Percentiles rank a stretch among this genome's conserved stretches.
Conservation (phyloP, 176 grass and related monocot species). For the Avena insularis region DNA sequence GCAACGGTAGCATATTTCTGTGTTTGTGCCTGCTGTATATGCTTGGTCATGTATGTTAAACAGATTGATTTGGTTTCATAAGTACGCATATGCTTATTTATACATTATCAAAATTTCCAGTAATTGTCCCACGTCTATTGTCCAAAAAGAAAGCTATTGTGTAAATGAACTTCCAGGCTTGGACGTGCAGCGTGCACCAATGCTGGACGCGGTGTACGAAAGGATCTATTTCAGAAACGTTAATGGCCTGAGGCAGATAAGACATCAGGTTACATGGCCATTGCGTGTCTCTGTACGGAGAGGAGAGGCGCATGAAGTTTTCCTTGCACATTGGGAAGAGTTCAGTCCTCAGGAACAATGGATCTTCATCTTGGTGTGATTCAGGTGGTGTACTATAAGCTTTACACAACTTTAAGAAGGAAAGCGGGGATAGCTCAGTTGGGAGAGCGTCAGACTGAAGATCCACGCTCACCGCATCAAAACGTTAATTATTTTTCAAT, state of each 20-base stretch:
- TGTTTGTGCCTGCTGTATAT: neutral
- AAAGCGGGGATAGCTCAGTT: constrained; percentile 91
- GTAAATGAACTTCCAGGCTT: constrained; percentile 8
- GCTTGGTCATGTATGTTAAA: neutral
- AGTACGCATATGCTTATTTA: neutral
- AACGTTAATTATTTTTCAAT: too few relatives aligned
- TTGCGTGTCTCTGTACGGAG: constrained; percentile 50
- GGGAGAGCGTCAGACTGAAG: constrained; percentile 96
- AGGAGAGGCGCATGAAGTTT: constrained; percentile 66
- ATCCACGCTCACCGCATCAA: constrained; percentile 79
- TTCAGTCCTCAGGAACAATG: constrained; percentile 39
- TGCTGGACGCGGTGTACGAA: constrained; percentile 52
- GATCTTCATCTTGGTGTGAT: constrained; percentile 55
- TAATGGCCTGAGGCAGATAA: constrained; percentile 45
- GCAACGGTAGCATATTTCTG: neutral
- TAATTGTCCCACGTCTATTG: neutral
- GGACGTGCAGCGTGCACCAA: constrained; percentile 47
- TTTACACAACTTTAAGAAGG: fast-evolving
- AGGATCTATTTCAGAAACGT: constrained; percentile 73
- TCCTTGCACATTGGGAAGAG: constrained; percentile 60
- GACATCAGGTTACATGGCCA: constrained; percentile 52
- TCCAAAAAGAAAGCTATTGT: neutral
- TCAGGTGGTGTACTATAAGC: too few relatives aligned
- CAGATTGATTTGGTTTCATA: neutral
- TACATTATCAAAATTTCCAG: neutral